phyloP scores from a whole-genome alignment of 2,329 filamentous ascomycete genomes.

The Aspergillus felis region DNA sequence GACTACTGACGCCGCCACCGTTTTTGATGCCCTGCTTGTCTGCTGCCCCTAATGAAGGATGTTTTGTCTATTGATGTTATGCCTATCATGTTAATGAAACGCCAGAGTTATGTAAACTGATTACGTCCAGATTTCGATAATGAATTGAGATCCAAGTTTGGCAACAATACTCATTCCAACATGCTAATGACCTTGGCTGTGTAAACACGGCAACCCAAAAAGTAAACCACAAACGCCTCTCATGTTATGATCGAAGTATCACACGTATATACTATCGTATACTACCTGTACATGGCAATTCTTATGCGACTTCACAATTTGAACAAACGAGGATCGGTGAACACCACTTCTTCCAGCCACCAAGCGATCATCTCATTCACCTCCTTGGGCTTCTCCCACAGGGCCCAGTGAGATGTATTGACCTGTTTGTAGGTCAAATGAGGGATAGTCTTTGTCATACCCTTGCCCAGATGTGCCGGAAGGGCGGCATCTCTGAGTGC shows the following conservation, averaged over 20 bases:
- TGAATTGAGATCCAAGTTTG: background rate
- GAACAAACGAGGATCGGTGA: slow-evolving; percentile 27
- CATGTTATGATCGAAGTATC: background rate
- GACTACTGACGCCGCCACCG: slow-evolving; percentile 20
- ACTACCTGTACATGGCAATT: background rate
- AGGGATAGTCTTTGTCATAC: slow-evolving; percentile 67
- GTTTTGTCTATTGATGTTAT: background rate
- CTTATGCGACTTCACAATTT: slow-evolving; percentile 2
- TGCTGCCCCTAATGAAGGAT: background rate
- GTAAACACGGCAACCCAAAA: background rate
- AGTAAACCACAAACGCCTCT: background rate
- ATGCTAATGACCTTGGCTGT: background rate
- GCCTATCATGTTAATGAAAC: background rate
- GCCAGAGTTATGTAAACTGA: background rate
- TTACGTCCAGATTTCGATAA: background rate
- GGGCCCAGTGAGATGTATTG: slow-evolving; percentile 73
- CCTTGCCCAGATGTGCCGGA: slow-evolving; percentile 63
- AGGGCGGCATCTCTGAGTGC: slow-evolving; percentile 70
- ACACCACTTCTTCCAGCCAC: slow-evolving; percentile 61
- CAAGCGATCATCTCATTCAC: slow-evolving; percentile 65
- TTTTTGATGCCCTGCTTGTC: background rate
- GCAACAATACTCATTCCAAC: background rate
- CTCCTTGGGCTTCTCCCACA: slow-evolving; percentile 67
- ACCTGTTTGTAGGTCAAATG: slow-evolving; percentile 65
- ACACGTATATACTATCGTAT: background rate